These are phyloP conservation scores for Diplogelasinospora grovesii DNA, from an alignment of 495 filamentous ascomycete genomes.

Conservation along the genomic window DNA sequence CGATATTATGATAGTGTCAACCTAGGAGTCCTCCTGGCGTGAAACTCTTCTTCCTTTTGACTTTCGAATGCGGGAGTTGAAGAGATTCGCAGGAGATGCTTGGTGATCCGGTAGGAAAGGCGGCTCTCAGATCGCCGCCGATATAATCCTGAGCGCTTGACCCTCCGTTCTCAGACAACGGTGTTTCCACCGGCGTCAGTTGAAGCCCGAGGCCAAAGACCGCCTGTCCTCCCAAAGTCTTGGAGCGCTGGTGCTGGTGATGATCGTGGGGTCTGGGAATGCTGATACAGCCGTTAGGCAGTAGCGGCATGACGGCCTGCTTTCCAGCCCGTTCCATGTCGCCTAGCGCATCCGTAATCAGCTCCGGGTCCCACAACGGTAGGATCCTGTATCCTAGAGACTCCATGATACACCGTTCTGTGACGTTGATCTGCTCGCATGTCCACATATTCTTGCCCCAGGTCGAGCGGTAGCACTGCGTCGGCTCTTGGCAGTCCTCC, in stretches of 20 bases:
- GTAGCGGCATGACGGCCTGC: slow-evolving; percentile 19
- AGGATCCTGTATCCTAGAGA: slow-evolving; percentile 45
- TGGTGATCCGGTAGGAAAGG: slow-evolving; percentile 4
- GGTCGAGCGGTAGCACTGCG: slow-evolving; percentile 32
- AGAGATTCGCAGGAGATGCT: slow-evolving; percentile 6
- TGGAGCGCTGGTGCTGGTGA: slow-evolving; percentile 20
- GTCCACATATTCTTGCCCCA: slow-evolving; percentile 47
- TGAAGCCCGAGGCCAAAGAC: slow-evolving; percentile 31
- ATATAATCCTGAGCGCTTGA: too few species aligned
- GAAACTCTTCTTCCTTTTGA: slow-evolving; percentile 7
- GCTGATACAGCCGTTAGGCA: slow-evolving; percentile 10
- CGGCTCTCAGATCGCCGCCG: slow-evolving; percentile 1
- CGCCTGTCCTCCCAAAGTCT: slow-evolving; percentile 31
- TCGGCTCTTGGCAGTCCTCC: slow-evolving; percentile 41
- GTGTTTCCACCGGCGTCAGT: slow-evolving; percentile 35
- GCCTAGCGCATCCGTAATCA: slow-evolving; percentile 42
- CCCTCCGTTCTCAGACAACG: slow-evolving; percentile 25
- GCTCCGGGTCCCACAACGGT: slow-evolving; percentile 40
- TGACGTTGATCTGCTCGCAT: slow-evolving; percentile 48
- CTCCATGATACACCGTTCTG: slow-evolving; percentile 49
- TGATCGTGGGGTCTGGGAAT: slow-evolving; percentile 14
- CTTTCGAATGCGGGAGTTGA: slow-evolving; percentile 1
- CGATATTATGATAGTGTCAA: too few species aligned
- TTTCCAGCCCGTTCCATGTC: slow-evolving; percentile 50
- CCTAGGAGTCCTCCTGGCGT: too few species aligned